These are phyloP conservation scores for Rosellinia necatrix DNA, from an alignment of 2,329 filamentous ascomycete species.

Conservation along the genomic window DNA sequence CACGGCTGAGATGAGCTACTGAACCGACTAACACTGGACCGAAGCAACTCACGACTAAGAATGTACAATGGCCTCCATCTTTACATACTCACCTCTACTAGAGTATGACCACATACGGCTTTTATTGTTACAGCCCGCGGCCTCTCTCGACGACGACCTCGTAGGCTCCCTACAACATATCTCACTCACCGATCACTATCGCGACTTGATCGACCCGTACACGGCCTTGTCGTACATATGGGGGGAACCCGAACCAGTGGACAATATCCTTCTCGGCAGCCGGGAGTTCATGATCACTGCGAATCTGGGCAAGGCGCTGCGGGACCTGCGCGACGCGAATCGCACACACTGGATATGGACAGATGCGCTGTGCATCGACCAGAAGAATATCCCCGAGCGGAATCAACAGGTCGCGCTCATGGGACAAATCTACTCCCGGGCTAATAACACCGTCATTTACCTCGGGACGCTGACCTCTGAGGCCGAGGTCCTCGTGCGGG, in stretches of 20 bases:
- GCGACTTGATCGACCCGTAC: background rate
- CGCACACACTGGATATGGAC: background rate
- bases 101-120: background rate
- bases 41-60: too few species aligned
- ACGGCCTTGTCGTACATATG: slow-evolving; percentile 10
- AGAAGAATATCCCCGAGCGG: slow-evolving; percentile 11
- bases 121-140: background rate
- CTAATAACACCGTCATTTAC: slow-evolving; percentile 15
- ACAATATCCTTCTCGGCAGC: background rate
- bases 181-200: background rate
- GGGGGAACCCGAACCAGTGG: background rate
- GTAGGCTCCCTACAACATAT: background rate
- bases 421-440: slow-evolving; percentile 13
- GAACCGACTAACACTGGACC: too few species aligned
- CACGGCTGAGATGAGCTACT: too few species aligned
- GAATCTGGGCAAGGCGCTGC: background rate
- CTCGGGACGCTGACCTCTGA: slow-evolving; percentile 2
- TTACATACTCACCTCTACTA: background rate
- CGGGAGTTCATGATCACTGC: background rate
- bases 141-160: background rate
- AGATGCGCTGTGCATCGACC: slow-evolving; percentile 23
- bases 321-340: background rate
- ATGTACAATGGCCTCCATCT: background rate
- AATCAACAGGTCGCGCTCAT: slow-evolving; percentile 21
- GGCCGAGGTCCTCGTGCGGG: background rate